Conservation (phyloP, 495 filamentous ascomycete genomes). For the Cercophora samala region DNA sequence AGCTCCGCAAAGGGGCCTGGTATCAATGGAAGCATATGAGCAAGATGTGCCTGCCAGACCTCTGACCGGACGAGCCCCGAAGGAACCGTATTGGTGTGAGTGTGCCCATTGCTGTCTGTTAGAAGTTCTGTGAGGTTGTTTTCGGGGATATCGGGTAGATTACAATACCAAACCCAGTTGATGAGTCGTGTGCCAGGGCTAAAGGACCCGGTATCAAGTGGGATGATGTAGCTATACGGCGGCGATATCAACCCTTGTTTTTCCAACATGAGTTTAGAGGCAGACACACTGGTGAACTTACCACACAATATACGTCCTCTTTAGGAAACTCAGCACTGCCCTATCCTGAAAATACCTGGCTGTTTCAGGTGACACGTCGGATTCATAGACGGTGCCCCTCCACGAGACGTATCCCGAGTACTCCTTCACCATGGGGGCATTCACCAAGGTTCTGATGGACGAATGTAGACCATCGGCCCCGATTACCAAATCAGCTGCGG, state of each 20-base stretch:
- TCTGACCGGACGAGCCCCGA: conserved; percentile 37
- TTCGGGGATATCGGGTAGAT: conserved; percentile 39
- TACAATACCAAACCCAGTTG: conserved; percentile 54
- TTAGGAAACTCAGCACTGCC: conserved; percentile 9
- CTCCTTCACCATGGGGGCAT: conserved; percentile 35
- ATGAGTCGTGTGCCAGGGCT: conserved; percentile 39
- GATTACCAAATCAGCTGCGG: conserved; percentile 45
- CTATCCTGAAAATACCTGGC: conserved; percentile 33
- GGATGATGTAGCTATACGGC: conserved; percentile 43
- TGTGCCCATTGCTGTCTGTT: conserved; percentile 42
- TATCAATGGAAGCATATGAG: conserved; percentile 26
- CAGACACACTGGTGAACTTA: conserved; percentile 12
- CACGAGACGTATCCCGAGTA: conserved; percentile 54
- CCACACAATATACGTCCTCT: conserved; percentile 19
- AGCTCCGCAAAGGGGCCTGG: conserved; percentile 46
- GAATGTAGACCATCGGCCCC: conserved; percentile 53
- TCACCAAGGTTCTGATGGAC: conserved; percentile 40
- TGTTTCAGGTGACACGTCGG: conserved; percentile 25
- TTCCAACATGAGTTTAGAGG: not conserved
- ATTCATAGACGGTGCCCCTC: conserved; percentile 49
- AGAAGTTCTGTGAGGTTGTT: conserved; percentile 37
- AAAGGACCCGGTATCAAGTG: conserved; percentile 41
- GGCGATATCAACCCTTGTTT: not conserved
- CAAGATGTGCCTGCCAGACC: conserved; percentile 39
- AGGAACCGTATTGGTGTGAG: conserved; percentile 45